Evolutionary conservation across 345 rosid species (phyloP), one percentile per base, ranked within the genome.

Genomic region (Erysimum cheiranthoides): DNA sequence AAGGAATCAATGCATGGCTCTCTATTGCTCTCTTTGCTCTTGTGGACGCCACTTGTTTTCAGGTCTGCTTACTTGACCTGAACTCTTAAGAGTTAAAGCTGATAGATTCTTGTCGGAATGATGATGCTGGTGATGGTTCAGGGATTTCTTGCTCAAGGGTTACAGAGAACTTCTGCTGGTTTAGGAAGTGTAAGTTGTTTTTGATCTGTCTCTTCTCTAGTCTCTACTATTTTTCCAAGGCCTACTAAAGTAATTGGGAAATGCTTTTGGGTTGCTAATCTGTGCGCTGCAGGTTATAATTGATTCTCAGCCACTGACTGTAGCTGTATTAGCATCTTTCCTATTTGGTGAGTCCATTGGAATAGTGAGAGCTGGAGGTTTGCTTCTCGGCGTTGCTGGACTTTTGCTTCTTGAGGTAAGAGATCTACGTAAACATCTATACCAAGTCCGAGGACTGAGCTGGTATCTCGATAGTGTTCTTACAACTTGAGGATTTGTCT

Each of bases 111-210:
- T 38, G 6, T 70, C 59, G 30, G 6, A 18, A 11, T 17, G 65
- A 42, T 61, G 27, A 28, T 53, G 47, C 28, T 67, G 52, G 10
- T 50, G 38, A 25, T 76, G 79, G 31, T 70, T 40, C 81, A 90
- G 95, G 97, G 97, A 1, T 91, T 94, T 85, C 96, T 94, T 71
- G 92, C 93, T 53, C 81, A 90, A 82, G 98, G 98, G 5, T 82
- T 91, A 80, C 87, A 90, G 82, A 87, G 90, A 81, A 94, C 98
- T 12, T 86, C 98, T 30, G 96, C 97, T 50, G 98, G 97, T 78
- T 70, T 94, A 83, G 97, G 98, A 78, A 91, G 98, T 64, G 97
- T 90, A 71, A 70, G 73, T 13, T 56, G 68, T 45, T 28, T 38
- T 39, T 63, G 63, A 8, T 25, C 46, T 77, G 42, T 62, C 51